Evolutionary conservation across 495 filamentous ascomycete genomes (phyloP), one percentile per base, ranked within the genome.

Genomic region (Xylaria grammica): DNA sequence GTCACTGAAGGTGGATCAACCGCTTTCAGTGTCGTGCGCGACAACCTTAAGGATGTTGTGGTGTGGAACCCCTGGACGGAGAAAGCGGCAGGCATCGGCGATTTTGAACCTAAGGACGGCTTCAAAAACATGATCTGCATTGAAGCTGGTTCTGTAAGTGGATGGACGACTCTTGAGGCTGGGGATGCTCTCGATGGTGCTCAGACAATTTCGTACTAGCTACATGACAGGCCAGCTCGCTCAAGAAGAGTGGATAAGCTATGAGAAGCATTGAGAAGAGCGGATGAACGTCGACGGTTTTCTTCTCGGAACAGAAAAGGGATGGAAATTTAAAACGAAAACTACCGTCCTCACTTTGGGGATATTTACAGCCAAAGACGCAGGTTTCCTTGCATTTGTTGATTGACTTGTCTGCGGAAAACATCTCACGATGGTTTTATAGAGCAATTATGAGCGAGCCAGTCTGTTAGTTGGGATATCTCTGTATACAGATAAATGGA

Each of bases 41-140:
- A 97, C 75, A 92, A 89, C 69, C 79, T 99, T 60, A 79, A 79
- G 58, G 91, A 98, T 57, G 89, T 93, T 34, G 94, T 97, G 2
- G 91, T 99, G 2, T 99, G 96, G 96, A 99, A 99, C 75, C 96
- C 96, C 4, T 97, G 95, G 93, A 82, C 82, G 32, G 91, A 92
- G 58, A 94, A 94, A 76, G 89, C 91, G 8, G 84, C 83, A 67
- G 84, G 83, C 0, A 94, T 98, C 83, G 88, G 80, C 36, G 95
- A 99, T 70, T 97, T 99, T 77, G 87, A 84, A 50, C 94, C 94
- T 4, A 88, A 92, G 69, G 91, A 93, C 62, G 95, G 92, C 24
- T 97, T 88, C 77, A 90, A 90, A 79, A 85, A 92, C 22, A 97
- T 98, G 92, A 78, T 99, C 53, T 97, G 94, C 76, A 86, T 98